These are phyloP conservation scores for Tetratostichococcus sp. DNA, from an alignment of 139 green algal genomes.

Conservation along the genomic window DNA sequence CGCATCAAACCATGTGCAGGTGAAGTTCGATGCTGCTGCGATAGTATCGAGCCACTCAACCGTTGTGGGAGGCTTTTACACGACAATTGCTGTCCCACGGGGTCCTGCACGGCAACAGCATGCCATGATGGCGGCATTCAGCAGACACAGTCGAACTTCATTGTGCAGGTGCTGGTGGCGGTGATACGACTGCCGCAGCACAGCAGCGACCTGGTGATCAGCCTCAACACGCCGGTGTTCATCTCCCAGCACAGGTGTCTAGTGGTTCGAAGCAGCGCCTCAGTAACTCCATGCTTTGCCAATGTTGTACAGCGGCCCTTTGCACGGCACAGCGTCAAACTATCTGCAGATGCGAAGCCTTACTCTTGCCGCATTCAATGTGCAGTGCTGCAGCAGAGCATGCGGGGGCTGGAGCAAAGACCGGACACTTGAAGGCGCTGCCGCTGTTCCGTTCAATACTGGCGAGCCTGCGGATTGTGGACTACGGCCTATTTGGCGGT, in stretches of 20 bases:
- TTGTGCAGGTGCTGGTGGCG: conserved; percentile 28
- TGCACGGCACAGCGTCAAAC: too few species aligned
- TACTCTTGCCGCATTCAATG: too few species aligned
- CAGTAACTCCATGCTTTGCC: too few species aligned
- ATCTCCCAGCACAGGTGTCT: conserved; percentile 25
- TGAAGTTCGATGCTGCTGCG: not conserved
- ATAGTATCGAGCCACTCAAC: too few species aligned
- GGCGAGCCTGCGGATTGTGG: conserved; percentile 34
- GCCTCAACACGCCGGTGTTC: conserved; percentile 50
- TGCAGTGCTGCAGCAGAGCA: conserved; percentile 43
- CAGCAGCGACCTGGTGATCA: conserved; percentile 47
- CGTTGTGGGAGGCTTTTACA: too few species aligned
- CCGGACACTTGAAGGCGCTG: conserved; percentile 9
- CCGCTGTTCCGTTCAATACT: conserved; percentile 37
- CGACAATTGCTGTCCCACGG: too few species aligned
- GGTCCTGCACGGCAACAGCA: too few species aligned
- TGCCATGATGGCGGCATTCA: too few species aligned
- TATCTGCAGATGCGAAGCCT: too few species aligned
- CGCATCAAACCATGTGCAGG: conserved; percentile 26
- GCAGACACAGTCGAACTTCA: too few species aligned
- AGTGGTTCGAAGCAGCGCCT: too few species aligned
- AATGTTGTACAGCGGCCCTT: too few species aligned
- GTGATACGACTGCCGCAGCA: conserved; percentile 49
- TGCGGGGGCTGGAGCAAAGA: conserved; percentile 29
- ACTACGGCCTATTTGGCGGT: conserved; percentile 54